Conservation (phyloP, 768 basidiomycete species). For the Clitopilus passeckerianus region DNA sequence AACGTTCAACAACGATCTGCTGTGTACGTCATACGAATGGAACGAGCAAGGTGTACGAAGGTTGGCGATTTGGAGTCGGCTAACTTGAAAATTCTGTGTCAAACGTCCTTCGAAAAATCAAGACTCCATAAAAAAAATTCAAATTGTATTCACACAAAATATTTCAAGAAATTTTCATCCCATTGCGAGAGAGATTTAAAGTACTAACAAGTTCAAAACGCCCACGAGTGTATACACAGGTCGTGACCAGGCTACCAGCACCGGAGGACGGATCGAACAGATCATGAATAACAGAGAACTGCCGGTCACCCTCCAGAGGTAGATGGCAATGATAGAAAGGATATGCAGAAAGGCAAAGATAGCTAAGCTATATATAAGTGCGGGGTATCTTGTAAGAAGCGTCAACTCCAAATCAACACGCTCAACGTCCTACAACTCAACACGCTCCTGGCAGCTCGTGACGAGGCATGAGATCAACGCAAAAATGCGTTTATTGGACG, state of each 20-base stretch:
- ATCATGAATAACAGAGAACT: neutral
- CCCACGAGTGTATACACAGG: neutral
- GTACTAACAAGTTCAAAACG: neutral
- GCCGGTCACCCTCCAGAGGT: neutral
- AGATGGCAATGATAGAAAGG: neutral
- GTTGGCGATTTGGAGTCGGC: too few relatives aligned
- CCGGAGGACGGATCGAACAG: neutral
- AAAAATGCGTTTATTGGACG: slow-evolving; percentile 20
- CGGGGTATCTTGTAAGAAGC: neutral
- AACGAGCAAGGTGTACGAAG: too few relatives aligned
- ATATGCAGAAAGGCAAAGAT: neutral
- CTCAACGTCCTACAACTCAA: neutral
- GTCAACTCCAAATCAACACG: neutral
- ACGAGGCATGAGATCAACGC: neutral
- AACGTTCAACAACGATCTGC: too few relatives aligned
- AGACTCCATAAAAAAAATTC: too few relatives aligned
- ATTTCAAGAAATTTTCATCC: neutral
- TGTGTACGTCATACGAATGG: too few relatives aligned
- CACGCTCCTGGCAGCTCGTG: neutral
- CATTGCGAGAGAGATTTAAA: neutral
- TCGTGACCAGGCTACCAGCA: neutral
- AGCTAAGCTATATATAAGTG: neutral
- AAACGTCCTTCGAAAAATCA: too few relatives aligned
- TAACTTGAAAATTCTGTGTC: too few relatives aligned
- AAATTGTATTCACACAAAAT: neutral